phyloP scores from a whole-genome alignment of 2,329 filamentous ascomycete genomes.

The Epichloe hybrida region DNA sequence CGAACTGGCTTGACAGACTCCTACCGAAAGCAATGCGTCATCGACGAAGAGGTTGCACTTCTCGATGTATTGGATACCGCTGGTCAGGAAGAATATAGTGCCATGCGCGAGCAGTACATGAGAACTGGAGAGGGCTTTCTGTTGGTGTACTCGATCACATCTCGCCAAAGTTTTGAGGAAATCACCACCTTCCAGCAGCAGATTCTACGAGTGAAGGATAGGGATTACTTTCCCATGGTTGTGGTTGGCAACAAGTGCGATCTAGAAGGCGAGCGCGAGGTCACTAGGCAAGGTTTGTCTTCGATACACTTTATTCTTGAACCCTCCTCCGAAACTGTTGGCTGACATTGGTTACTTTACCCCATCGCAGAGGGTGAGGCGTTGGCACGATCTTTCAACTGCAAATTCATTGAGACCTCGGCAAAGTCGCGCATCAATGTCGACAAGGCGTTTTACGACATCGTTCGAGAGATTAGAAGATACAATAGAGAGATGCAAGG shows the following conservation, averaged over 20 bases:
- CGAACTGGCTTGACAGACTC: conserved; percentile 55
- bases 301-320: background rate
- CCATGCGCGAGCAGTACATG: conserved; percentile 99
- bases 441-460: conserved; percentile 96
- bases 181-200: conserved; percentile 98
- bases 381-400: conserved; percentile 75
- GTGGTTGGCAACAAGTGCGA: conserved; percentile 99
- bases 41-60: conserved; percentile 94
- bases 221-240: conserved; percentile 99
- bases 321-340: background rate
- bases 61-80: conserved; percentile 97
- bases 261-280: conserved; percentile 83
- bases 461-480: conserved; percentile 91
- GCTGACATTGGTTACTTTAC: background rate
- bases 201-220: conserved; percentile 96
- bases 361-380: conserved; percentile 65
- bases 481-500: conserved; percentile 98
- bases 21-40: conserved; percentile 98
- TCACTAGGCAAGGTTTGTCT: conserved; percentile 72
- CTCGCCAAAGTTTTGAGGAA: conserved; percentile 93
- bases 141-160: conserved; percentile 96
- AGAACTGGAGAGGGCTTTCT: conserved; percentile 95
- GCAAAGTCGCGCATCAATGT: conserved; percentile 97
- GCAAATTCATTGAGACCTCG: conserved; percentile 98
- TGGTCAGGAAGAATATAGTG: conserved; percentile 97